Conservation (phyloP, 768 basidiomycete species). For the Lepiota brunneoincarnata region DNA sequence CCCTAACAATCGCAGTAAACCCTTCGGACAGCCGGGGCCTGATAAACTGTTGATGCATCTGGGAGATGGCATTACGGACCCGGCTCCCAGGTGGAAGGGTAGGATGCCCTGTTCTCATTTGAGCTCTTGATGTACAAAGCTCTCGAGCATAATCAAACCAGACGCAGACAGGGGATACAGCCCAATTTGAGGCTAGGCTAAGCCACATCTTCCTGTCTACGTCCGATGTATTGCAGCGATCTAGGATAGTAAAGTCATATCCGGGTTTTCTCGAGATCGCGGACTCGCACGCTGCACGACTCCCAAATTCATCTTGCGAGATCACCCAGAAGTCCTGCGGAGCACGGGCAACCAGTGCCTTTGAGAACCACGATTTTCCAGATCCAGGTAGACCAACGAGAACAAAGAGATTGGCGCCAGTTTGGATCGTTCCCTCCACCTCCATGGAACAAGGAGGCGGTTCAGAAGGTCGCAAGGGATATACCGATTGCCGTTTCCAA, state of each 20-base stretch:
- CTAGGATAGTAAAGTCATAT: constrained; percentile 44
- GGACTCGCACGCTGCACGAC: constrained; percentile 45
- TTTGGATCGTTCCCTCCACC: constrained; percentile 37
- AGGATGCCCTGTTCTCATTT: constrained; percentile 55
- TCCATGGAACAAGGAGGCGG: constrained; percentile 45
- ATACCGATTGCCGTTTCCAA: constrained; percentile 54
- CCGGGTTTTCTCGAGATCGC: constrained; percentile 40
- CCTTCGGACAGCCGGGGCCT: constrained; percentile 49
- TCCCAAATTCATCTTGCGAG: constrained; percentile 57
- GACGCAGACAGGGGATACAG: constrained; percentile 41
- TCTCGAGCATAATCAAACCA: constrained; percentile 53
- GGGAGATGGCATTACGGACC: constrained; percentile 52
- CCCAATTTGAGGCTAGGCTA: constrained; percentile 46
- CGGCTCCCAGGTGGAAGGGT: constrained; percentile 54
- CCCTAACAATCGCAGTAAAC: constrained; percentile 45
- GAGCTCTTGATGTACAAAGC: constrained; percentile 52
- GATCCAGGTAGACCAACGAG: constrained; percentile 63
- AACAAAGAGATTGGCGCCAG: constrained; percentile 41
- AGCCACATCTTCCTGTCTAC: constrained; percentile 51
- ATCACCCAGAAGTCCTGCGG: constrained; percentile 41
- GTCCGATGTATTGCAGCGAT: constrained; percentile 52
- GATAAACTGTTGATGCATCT: constrained; percentile 47
- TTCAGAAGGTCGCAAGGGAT: constrained; percentile 49
- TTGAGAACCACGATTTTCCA: constrained; percentile 56
- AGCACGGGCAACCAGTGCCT: constrained; percentile 44